Conservation (phyloP, 345 rosid genomes). For the Anastatica hierochuntica region DNA sequence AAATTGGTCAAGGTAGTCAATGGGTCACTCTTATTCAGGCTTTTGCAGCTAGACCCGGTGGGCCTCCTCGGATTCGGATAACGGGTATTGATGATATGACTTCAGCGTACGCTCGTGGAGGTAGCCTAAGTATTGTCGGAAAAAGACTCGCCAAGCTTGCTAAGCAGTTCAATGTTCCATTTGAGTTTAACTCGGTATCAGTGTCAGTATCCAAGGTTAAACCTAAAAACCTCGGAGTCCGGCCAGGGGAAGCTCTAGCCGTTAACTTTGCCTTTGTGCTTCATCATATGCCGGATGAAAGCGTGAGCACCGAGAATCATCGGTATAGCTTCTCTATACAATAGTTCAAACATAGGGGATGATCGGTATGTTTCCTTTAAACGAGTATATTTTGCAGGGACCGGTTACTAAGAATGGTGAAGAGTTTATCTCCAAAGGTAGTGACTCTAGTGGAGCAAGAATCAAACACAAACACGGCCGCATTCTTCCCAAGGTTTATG, state of each 20-base stretch:
- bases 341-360: neutral
- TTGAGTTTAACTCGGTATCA: constrained; percentile 64
- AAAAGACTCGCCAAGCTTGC: constrained; percentile 68
- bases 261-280: constrained; percentile 87
- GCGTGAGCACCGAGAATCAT: constrained; percentile 83
- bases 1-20: constrained; percentile 84
- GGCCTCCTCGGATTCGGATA: constrained; percentile 80
- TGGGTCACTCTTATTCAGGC: constrained; percentile 96
- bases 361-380: neutral
- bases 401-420: constrained; percentile 64
- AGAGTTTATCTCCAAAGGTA: constrained; percentile 71
- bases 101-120: constrained; percentile 92
- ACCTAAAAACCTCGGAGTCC: constrained; percentile 37
- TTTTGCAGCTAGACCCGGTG: constrained; percentile 94
- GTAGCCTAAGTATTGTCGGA: constrained; percentile 65
- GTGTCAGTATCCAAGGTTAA: constrained; percentile 55
- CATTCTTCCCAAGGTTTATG: constrained; percentile 79
- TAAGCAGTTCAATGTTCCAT: constrained; percentile 58
- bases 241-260: constrained; percentile 63
- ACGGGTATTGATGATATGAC: constrained; percentile 71
- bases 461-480: constrained; percentile 90
- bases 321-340: constrained; percentile 15
- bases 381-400: constrained; percentile 31
- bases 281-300: constrained; percentile 88
- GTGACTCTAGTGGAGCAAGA: constrained; percentile 97